Percentiles rank a stretch among this genome's conserved stretches.
These are phyloP conservation scores for Auricularia sp. DNA, from an alignment of 768 basidiomycete species.

Conservation along the genomic window DNA sequence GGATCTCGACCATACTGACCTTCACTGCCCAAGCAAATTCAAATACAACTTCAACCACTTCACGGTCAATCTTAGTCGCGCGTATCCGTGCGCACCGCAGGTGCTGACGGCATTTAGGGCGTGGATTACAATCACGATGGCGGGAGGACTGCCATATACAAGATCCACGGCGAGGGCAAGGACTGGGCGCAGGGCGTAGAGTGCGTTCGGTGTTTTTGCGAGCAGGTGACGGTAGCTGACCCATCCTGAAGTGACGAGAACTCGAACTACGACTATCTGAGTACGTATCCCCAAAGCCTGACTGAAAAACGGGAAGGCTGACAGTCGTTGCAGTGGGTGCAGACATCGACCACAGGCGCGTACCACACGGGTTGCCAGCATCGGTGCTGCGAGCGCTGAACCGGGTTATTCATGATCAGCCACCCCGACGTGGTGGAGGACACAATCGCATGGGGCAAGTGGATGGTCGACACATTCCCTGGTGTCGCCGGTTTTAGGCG, in stretches of 20 bases:
- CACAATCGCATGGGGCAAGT: conserved; percentile 24
- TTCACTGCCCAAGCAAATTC: background rate
- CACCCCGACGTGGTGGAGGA: conserved; percentile 28
- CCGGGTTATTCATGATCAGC: background rate
- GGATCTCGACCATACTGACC: background rate
- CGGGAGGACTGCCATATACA: conserved; percentile 22
- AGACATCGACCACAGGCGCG: conserved; percentile 20
- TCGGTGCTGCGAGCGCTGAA: too few relatives aligned
- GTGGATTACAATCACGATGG: conserved; percentile 29
- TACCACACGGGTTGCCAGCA: too few relatives aligned
- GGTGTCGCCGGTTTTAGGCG: conserved; percentile 6
- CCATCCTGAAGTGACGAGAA: conserved; percentile 17
- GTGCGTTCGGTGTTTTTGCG: background rate
- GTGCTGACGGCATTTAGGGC: background rate
- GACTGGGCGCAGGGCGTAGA: conserved; percentile 26
- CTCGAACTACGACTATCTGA: conserved; percentile 16
- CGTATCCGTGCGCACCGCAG: background rate
- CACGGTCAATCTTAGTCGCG: background rate
- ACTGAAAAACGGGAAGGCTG: background rate
- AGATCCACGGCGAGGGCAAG: conserved; percentile 31
- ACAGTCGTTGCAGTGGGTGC: conserved; percentile 8
- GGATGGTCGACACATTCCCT: conserved; percentile 15
- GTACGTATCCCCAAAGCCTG: background rate
- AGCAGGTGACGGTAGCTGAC: background rate
- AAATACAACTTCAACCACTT: background rate